Evolutionary conservation across 306 rosid species (phyloP).

Genomic region (Prunus davidiana): DNA sequence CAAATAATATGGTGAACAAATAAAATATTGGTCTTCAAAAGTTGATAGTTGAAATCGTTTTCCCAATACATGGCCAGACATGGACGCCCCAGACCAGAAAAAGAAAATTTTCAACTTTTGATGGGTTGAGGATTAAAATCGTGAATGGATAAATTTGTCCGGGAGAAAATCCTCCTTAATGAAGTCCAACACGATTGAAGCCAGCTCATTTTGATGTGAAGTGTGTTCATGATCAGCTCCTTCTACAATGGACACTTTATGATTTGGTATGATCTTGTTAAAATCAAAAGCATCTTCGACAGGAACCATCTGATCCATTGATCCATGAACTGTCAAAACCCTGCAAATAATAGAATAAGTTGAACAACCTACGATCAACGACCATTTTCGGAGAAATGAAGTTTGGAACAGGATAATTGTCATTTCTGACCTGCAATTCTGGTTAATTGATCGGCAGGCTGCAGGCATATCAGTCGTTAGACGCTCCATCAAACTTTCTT

Average conservation of each 20-base stretch:
- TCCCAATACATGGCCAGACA: neutral
- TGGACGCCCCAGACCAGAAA: neutral
- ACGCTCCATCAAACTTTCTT: constrained; percentile 87
- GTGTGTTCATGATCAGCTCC: constrained; percentile 84
- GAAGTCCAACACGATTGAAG: constrained; percentile 55
- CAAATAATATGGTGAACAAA: neutral
- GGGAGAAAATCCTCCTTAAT: constrained; percentile 34
- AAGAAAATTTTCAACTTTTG: neutral
- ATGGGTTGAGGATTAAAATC: constrained; percentile 29
- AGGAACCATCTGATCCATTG: constrained; percentile 71
- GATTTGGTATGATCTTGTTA: constrained; percentile 60
- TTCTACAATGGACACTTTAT: constrained; percentile 54
- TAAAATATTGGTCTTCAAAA: neutral
- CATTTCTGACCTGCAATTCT: constrained; percentile 53
- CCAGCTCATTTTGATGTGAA: constrained; percentile 61
- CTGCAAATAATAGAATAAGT: constrained; percentile 40
- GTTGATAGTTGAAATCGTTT: neutral
- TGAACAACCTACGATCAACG: neutral
- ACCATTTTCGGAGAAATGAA: neutral
- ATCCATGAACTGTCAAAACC: constrained; percentile 85
- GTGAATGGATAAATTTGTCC: constrained; percentile 36
- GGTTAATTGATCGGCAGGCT: constrained; percentile 55
- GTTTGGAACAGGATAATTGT: neutral
- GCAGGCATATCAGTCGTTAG: constrained; percentile 56
- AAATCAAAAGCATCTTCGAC: constrained; percentile 71